Percentiles rank a stretch among this genome's conserved stretches.
These are phyloP conservation scores for Porodaedalea pini DNA, from an alignment of 1,284 basidiomycete species.

Conservation along the genomic window DNA sequence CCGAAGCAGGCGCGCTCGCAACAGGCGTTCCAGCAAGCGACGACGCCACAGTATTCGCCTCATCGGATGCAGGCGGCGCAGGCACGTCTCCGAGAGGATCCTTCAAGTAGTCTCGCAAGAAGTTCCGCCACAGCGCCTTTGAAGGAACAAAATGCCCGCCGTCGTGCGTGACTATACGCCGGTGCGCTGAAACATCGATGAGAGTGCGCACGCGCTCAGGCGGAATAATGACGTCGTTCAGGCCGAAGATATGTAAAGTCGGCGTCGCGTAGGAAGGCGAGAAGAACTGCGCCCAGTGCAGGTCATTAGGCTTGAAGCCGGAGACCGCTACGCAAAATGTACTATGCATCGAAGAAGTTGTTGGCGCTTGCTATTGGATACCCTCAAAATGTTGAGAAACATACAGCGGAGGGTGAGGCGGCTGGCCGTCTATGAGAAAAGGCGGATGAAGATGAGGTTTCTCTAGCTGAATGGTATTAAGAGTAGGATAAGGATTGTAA, in stretches of 20 bases:
- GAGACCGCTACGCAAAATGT: conserved; percentile 68
- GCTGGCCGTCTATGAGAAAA: conserved; percentile 62
- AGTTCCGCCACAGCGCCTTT: conserved; percentile 69
- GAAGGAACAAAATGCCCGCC: conserved; percentile 85
- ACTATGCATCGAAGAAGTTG: conserved; percentile 43
- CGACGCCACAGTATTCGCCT: conserved; percentile 1
- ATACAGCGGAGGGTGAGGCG: conserved; percentile 70
- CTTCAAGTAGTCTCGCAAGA: conserved; percentile 53
- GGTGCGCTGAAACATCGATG: conserved; percentile 52
- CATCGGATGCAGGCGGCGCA: conserved; percentile 9
- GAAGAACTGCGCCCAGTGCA: conserved; percentile 52
- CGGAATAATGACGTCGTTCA: conserved; percentile 76
- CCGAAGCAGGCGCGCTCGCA: conserved; percentile 10
- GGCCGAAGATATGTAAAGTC: conserved; percentile 79
- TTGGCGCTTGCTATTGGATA: no score
- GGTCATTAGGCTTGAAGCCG: conserved; percentile 58
- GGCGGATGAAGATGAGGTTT: conserved; percentile 54
- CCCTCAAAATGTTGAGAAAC: no score
- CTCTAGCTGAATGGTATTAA: conserved; percentile 39
- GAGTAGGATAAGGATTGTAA: background rate
- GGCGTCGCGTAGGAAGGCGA: conserved; percentile 60
- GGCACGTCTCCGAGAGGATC: conserved; percentile 31
- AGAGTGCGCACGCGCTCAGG: conserved; percentile 66
- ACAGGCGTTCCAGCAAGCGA: conserved; percentile 6
- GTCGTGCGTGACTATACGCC: conserved; percentile 66